Evolutionary conservation across 2,329 filamentous ascomycete genomes (phyloP).

Genomic region (Didymella pinodella): DNA sequence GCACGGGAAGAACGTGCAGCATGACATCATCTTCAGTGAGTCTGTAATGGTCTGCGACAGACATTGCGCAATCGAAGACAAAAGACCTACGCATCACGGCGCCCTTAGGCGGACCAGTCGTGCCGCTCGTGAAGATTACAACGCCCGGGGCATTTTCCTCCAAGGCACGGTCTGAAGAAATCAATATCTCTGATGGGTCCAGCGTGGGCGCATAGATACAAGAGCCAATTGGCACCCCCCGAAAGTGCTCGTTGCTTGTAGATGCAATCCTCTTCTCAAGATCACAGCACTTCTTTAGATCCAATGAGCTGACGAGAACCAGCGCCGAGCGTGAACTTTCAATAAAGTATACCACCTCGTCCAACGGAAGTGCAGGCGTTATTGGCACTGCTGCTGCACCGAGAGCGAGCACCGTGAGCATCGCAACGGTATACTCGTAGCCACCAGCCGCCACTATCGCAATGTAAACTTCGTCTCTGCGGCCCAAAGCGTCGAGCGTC

Average conservation of each 20-base stretch:
- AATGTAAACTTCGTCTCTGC: slow-evolving; percentile 54
- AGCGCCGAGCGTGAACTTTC: slow-evolving; percentile 51
- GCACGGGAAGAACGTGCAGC: slow-evolving; percentile 48
- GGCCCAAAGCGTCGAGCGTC: slow-evolving; percentile 40
- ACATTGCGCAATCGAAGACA: slow-evolving; percentile 47
- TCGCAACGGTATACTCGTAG: slow-evolving; percentile 59
- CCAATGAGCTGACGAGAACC: slow-evolving; percentile 50
- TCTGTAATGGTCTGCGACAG: slow-evolving; percentile 46
- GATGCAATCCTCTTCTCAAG: slow-evolving; percentile 38
- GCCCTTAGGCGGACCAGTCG: slow-evolving; percentile 57
- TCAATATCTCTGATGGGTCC: slow-evolving; percentile 45
- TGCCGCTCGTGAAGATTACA: slow-evolving; percentile 59
- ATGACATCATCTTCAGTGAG: slow-evolving; percentile 45
- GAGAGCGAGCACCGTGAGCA: slow-evolving; percentile 57
- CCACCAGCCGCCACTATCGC: slow-evolving; percentile 57
- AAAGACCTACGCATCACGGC: slow-evolving; percentile 56
- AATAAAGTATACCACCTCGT: slow-evolving; percentile 57
- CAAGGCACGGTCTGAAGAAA: slow-evolving; percentile 53
- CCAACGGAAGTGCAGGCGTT: slow-evolving; percentile 52
- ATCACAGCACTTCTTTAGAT: slow-evolving; percentile 41
- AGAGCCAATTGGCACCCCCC: slow-evolving; percentile 49
- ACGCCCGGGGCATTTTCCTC: slow-evolving; percentile 53
- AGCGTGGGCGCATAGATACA: slow-evolving; percentile 43
- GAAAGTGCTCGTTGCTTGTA: slow-evolving; percentile 45
- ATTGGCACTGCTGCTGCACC: slow-evolving; percentile 59